phyloP scores from a whole-genome alignment of 495 filamentous ascomycete species.

The Penicillium waksmanii region DNA sequence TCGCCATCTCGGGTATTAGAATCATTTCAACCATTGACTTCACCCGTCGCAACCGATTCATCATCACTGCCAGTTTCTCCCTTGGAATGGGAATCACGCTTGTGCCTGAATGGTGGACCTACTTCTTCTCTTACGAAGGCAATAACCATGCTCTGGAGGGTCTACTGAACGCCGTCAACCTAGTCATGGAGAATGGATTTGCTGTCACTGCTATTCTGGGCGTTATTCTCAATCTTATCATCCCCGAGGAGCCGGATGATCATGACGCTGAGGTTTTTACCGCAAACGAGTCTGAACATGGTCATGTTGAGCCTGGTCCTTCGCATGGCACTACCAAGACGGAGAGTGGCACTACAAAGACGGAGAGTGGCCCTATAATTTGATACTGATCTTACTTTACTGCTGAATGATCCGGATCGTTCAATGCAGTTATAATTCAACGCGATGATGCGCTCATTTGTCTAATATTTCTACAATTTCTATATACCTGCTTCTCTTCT shows the following conservation, averaged over 20 bases:
- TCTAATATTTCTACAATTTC: too few relatives aligned
- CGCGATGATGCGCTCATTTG: too few relatives aligned
- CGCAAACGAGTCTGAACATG: conserved; percentile 22
- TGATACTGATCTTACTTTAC: not conserved
- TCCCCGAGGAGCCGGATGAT: conserved; percentile 75
- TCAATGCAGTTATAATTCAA: not conserved
- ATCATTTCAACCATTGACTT: conserved; percentile 81
- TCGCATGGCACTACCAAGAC: not conserved
- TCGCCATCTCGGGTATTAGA: conserved; percentile 83
- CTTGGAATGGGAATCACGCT: conserved; percentile 82
- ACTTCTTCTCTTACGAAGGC: conserved; percentile 75
- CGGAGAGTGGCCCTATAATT: not conserved
- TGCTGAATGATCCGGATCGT: not conserved
- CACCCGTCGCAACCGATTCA: conserved; percentile 84
- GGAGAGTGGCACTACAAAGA: not conserved
- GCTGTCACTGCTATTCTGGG: conserved; percentile 70
- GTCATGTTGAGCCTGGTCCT: conserved; percentile 7
- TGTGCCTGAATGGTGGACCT: conserved; percentile 75
- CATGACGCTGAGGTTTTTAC: conserved; percentile 37
- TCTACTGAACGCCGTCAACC: conserved; percentile 78
- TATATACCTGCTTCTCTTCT: too few relatives aligned
- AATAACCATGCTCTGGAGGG: conserved; percentile 72
- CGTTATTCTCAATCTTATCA: conserved; percentile 71
- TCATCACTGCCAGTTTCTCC: conserved; percentile 77
- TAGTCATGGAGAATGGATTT: conserved; percentile 76